Evolutionary conservation across 352 stramenopile genomes (phyloP).

Genomic region (Phytopythium kandeliae): DNA sequence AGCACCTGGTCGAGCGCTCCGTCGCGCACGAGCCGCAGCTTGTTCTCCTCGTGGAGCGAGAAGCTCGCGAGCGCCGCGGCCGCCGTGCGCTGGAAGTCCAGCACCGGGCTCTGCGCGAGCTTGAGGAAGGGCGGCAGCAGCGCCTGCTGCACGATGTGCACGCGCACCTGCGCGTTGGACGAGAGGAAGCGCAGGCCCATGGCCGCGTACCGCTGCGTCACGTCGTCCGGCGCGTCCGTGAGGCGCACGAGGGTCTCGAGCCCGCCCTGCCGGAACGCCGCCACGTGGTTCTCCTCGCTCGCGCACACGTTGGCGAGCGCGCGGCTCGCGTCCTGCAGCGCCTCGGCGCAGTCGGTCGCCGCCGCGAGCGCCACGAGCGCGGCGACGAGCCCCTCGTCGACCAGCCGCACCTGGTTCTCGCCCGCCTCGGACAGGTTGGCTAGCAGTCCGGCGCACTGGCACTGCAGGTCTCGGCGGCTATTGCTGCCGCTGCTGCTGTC

Average conservation of each 20-base stretch:
- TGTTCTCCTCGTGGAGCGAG: constrained; percentile 92
- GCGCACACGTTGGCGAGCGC: constrained; percentile 91
- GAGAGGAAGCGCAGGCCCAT: constrained; percentile 95
- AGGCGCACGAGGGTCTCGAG: constrained; percentile 89
- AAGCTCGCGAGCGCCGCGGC: constrained; percentile 91
- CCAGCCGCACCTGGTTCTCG: constrained; percentile 88
- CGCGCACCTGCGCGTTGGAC: constrained; percentile 90
- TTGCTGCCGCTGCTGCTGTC: no score
- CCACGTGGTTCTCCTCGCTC: constrained; percentile 94
- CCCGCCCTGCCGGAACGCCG: constrained; percentile 90
- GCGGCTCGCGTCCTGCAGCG: constrained; percentile 92
- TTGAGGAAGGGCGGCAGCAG: constrained; percentile 89
- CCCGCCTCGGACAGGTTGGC: constrained; percentile 93
- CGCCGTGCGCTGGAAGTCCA: constrained; percentile 91
- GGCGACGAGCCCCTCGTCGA: constrained; percentile 85
- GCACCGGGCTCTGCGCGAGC: constrained; percentile 86
- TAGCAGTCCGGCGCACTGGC: constrained; percentile 90
- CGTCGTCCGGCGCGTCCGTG: constrained; percentile 82
- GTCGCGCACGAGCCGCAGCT: constrained; percentile 91
- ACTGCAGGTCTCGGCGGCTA: constrained; percentile 93
- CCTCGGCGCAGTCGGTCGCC: constrained; percentile 82
- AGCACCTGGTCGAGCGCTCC: constrained; percentile 89
- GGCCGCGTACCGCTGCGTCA: constrained; percentile 93
- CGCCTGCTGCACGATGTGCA: constrained; percentile 89
- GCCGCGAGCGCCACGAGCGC: constrained; percentile 77